These are phyloP conservation scores for Elaeagnus macrophylla DNA, from an alignment of 306 rosid genomes.

Conservation along the genomic window DNA sequence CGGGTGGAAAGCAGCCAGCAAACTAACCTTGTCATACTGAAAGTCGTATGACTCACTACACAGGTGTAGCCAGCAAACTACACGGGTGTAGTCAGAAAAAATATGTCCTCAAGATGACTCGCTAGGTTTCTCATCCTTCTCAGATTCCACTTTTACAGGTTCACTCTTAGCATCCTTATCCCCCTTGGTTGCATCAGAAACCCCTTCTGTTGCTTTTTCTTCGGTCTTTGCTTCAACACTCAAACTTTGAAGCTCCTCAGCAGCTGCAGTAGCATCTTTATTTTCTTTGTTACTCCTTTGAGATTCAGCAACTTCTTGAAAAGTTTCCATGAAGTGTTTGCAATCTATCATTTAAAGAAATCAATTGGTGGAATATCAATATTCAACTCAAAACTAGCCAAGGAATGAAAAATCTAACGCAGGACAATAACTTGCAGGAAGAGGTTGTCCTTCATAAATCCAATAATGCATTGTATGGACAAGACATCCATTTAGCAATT, in stretches of 20 bases:
- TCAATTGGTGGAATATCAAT: conserved; percentile 1
- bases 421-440: neutral
- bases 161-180: conserved; percentile 24
- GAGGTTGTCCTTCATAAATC: no score
- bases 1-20: conserved; percentile 21
- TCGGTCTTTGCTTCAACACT: conserved; percentile 59
- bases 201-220: conserved; percentile 26
- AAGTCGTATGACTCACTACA: no score
- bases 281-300: conserved; percentile 52
- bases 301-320: conserved; percentile 87
- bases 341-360: conserved; percentile 36
- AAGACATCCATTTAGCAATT: no score
- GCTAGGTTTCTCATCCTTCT: conserved; percentile 47
- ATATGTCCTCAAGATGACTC: conserved; percentile 34
- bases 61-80: conserved; percentile 30
- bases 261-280: conserved; percentile 52
- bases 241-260: conserved; percentile 64
- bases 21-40: no score
- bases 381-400: neutral
- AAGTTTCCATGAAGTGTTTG: conserved; percentile 78
- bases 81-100: conserved; percentile 18
- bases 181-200: conserved; percentile 10
- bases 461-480: no score
- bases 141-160: conserved; percentile 30
- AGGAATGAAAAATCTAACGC: neutral